Evolutionary conservation across 805 yeast species (phyloP).

Genomic region (Starmerella gropengiesseri): DNA sequence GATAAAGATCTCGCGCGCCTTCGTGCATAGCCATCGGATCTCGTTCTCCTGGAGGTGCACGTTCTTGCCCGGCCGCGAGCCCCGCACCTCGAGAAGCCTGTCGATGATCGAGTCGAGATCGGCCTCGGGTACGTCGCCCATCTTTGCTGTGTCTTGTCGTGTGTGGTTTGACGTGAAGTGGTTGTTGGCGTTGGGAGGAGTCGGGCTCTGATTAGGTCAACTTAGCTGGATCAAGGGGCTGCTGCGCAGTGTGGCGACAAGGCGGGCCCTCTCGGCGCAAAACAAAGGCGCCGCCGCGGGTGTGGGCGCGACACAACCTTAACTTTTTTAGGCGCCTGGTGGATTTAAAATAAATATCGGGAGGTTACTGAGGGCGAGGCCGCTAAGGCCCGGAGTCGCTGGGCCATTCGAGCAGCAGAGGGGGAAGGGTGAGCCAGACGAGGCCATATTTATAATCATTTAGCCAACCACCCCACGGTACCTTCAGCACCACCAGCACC

Average conservation of each 20-base stretch:
- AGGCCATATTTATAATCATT: too few relatives aligned
- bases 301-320: too few relatives aligned
- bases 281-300: too few relatives aligned
- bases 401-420: too few relatives aligned
- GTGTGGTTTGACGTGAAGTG: not conserved
- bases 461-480: too few relatives aligned
- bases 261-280: too few relatives aligned
- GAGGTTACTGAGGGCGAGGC: too few relatives aligned
- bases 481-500: too few relatives aligned
- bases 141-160: conserved; percentile 12
- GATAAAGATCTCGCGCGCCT: conserved; percentile 95
- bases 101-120: conserved; percentile 96
- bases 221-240: not conserved
- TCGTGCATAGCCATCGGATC: conserved; percentile 89
- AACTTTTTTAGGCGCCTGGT: too few relatives aligned
- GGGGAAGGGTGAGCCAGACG: too few relatives aligned
- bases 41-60: conserved; percentile 89
- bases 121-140: conserved; percentile 52
- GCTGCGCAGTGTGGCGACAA: not conserved
- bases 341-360: too few relatives aligned
- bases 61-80: conserved; percentile 96
- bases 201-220: conserved; percentile 18
- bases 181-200: conserved; percentile 14
- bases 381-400: too few relatives aligned
- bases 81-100: conserved; percentile 92